Evolutionary conservation across 441 rosid genomes (phyloP), one percentile per base, ranked within the genome.

Genomic region (Populus hybrid): DNA sequence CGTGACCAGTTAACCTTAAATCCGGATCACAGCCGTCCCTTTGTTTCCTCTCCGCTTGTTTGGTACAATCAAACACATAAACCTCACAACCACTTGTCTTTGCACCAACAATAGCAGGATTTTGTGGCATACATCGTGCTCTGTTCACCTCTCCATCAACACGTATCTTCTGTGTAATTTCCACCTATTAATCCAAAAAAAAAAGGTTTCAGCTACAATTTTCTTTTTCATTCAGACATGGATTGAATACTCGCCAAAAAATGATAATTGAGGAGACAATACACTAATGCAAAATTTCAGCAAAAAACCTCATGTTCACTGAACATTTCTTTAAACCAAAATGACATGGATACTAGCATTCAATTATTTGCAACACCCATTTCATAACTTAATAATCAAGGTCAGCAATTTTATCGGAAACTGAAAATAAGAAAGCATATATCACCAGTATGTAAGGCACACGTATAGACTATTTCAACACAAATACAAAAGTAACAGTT

Each of bases 71-170:
- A 87, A 95, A 88, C 71, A 93, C 86, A 82, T 88, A 90, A 75
- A 93, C 95, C 79, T 93, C 96, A 57, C 82, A 84, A 18, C 92
- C 89, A 85, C 88, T 90, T 2, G 98, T 95, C 83, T 93, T 93
- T 3, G 95, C 91, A 81, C 88, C 95, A 24, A 95, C 82, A 61
- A 93, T 75, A 21, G 81, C 77, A 3, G 93, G 89, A 63, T 89
- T 92, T 75, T 93, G 99, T 0, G 94, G 98, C 99, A 95, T 93
- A 73, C 90, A 92, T 16, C 95, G 74, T 0, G 99, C 99, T 78
- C 93, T 85, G 77, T 95, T 95, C 71, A 95, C 96, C 84, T 95
- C 99, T 72, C 99, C 98, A 79, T 92, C 97, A 81, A 87, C 87
- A 65, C 81, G 92, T 70, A 95, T 88, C 79, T 86, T 90, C 81